phyloP scores from a whole-genome alignment of 345 rosid genomes.

The Syzygium aqueum region DNA sequence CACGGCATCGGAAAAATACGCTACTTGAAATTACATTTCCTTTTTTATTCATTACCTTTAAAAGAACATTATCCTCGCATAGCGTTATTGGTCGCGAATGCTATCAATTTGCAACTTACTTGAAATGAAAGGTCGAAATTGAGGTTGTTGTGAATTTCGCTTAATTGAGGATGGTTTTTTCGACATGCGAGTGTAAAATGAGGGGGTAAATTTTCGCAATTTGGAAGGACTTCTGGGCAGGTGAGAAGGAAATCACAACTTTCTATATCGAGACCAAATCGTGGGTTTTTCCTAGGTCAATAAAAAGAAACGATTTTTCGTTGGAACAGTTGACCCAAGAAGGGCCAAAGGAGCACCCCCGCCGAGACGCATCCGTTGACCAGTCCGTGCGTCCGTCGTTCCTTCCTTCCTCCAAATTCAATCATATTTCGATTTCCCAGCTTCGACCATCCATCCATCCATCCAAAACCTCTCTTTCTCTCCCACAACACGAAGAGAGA shows the following conservation, averaged over 20 bases:
- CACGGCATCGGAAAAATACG: not conserved
- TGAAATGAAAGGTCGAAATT: not conserved
- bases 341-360: not conserved
- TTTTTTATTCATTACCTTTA: not conserved
- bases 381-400: not conserved
- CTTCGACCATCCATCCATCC: not conserved
- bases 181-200: no score
- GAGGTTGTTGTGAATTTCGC: not conserved
- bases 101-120: not conserved
- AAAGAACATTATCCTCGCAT: not conserved
- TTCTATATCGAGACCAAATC: not conserved
- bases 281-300: not conserved
- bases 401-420: not conserved
- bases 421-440: not conserved
- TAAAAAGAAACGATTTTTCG: not conserved
- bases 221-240: not conserved
- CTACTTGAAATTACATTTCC: rapidly evolving
- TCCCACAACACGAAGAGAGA: not conserved
- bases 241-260: not conserved
- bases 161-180: not conserved
- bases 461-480: not conserved
- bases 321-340: not conserved
- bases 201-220: not conserved
- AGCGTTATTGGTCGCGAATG: not conserved
- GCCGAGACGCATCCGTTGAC: not conserved